Percentiles rank a stretch among this genome's conserved stretches.
phyloP scores from a whole-genome alignment of 139 green algal species.

The Yamagishiella unicocca region DNA sequence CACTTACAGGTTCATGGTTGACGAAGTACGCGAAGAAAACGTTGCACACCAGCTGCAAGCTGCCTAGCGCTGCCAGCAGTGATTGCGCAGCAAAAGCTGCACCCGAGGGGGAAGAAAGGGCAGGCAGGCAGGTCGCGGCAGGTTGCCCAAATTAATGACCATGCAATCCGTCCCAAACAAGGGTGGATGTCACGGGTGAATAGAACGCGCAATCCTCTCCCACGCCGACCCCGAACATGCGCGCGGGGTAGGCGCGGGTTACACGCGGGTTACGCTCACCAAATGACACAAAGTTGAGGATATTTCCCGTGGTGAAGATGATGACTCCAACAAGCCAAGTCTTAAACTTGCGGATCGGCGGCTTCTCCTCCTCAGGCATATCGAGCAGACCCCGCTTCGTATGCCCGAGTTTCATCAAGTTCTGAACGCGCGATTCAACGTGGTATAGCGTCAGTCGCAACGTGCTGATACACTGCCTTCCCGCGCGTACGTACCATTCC shows the following conservation, averaged over 20 bases:
- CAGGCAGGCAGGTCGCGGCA: too few relatives aligned
- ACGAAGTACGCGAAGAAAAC: constrained; percentile 86
- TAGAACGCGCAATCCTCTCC: too few relatives aligned
- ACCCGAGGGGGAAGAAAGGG: too few relatives aligned
- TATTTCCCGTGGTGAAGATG: constrained; percentile 81
- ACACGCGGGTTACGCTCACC: constrained; percentile 4
- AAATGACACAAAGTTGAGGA: constrained; percentile 87
- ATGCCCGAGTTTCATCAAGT: constrained; percentile 93
- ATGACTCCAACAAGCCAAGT: constrained; percentile 82
- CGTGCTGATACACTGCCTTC: not conserved
- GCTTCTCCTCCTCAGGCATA: constrained; percentile 53
- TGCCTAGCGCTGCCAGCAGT: constrained; percentile 86
- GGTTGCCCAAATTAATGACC: too few relatives aligned
- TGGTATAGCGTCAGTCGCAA: not conserved
- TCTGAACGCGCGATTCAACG: constrained; percentile 54
- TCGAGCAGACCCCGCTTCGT: constrained; percentile 66
- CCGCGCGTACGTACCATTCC: constrained; percentile 69
- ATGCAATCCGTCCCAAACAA: too few relatives aligned
- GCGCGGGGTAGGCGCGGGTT: not conserved
- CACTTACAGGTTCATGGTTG: constrained; percentile 79
- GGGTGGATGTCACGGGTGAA: too few relatives aligned
- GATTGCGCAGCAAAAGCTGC: constrained; percentile 89
- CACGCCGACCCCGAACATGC: too few relatives aligned
- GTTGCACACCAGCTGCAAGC: constrained; percentile 91
- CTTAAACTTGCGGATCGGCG: constrained; percentile 48